Conservation (phyloP, 331 rosid species). For the Acacia concinna region DNA sequence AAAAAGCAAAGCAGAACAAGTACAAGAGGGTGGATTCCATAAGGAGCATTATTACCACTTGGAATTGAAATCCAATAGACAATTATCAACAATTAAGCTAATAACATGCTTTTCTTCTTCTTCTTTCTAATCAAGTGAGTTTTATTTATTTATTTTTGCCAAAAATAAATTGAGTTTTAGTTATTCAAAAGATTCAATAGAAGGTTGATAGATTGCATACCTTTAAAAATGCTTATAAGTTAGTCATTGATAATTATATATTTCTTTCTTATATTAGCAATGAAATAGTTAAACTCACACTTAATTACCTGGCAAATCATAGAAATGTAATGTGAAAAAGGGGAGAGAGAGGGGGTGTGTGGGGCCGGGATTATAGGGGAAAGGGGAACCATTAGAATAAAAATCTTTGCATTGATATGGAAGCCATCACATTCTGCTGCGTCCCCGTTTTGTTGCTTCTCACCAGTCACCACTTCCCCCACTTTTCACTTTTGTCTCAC, state of each 20-base stretch:
- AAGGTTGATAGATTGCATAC: neutral
- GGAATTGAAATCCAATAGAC: neutral
- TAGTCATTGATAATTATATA: no score
- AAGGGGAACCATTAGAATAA: slow-evolving; percentile 69
- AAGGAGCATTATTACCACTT: neutral
- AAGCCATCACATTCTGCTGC: slow-evolving; percentile 18
- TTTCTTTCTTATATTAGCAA: neutral
- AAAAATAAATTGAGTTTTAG: neutral
- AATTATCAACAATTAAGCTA: neutral
- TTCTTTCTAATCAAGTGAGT: neutral
- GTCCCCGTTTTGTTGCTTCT: slow-evolving; percentile 28
- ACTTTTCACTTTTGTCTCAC: neutral
- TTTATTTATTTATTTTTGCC: neutral
- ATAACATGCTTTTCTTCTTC: neutral
- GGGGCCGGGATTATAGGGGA: neutral
- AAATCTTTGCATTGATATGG: slow-evolving; percentile 54
- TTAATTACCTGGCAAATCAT: no score
- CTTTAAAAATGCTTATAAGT: neutral
- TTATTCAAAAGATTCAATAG: neutral
- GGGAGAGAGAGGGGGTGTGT: neutral
- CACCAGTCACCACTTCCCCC: neutral
- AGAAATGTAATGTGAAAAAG: neutral
- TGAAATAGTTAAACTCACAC: neutral
- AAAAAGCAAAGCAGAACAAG: neutral
- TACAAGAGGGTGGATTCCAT: neutral